Base-by-base conservation (phyloP, 208 protist genomes). In the Acanthamoeba lenticulata region DNA sequence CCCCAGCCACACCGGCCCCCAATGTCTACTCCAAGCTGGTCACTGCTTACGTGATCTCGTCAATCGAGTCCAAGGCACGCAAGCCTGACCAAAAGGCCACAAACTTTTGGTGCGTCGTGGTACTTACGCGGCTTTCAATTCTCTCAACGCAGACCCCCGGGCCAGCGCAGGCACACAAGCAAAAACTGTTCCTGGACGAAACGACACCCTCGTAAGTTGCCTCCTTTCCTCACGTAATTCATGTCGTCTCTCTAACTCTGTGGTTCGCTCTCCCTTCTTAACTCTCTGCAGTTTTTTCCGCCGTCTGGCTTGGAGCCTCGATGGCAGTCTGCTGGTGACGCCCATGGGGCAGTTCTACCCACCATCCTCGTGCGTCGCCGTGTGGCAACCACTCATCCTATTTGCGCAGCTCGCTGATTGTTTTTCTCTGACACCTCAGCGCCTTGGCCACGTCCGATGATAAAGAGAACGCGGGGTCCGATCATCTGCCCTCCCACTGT, bases 291-390 rank as follows among this genome's bases (percentile, higher is more conserved):
- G 85, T 0, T 90, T 90, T 52, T 90, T 90, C 44, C 85, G 85
- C 34, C 85, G 85, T 32, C 27, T 90, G 85, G 85, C 85, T 72
- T 90, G 85, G 85, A 90, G 55, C 55, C 55, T 69, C 19, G 85
- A 90, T 38, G 85, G 85, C 32, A 72, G 55, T 45, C 38, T 90
- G 85, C 27, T 90, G 85, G 55, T 90, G 36, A 90, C 85, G 38
- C 85, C 85, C 0, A 90, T 69, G 57, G 85, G 55, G 34, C 85
- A 90, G 57, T 90, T 90, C 57, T 69, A 90, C 6, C n/a, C n/a
- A n/a, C n/a, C n/a, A n/a, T n/a, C n/a, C n/a, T n/a, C n/a, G n/a
- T n/a, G n/a, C n/a, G n/a, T n/a, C n/a, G n/a, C n/a, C n/a, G n/a
- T n/a, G n/a, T n/a, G n/a, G 44, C 29, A 5, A 38, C 44, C 27